Evolutionary conservation across 2,329 filamentous ascomycete species (phyloP), one percentile per base, ranked within the genome.

Genomic region (Beauveria varroae): DNA sequence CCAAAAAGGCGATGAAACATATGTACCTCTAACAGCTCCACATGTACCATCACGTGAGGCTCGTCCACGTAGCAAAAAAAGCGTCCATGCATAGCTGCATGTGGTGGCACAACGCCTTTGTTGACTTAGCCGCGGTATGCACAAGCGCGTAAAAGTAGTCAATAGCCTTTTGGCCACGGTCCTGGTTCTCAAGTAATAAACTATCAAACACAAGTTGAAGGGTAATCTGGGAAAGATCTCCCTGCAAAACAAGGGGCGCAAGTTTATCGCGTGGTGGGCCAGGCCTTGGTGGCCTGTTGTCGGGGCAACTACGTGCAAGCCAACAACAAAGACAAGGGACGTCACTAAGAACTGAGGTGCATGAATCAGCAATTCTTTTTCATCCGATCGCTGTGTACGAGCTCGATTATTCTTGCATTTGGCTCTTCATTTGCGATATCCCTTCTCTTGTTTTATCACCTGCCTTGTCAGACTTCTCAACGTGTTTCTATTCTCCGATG

Each of bases 281-380:
- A 5, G 49, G 53, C 50, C 57, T 50, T 54, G 57, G 50, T 51
- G 26, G 41, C 50, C 14, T 16, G 57, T 60, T 60, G 57, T 60
- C 57, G 9, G 40, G 57, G 47, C 50, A 60, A 60, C 57, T 8
- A 9, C 8, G 5, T 3, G 2, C 50, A 53, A 54, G 10, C 41
- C 28, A 60, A 60, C 57, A 60, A 60, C 57, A 60, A 60, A 60
- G 57, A 53, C 57, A 60, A 54, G 26, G 57, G 49, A 60, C 57
- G 57, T 60, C 57, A 60, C 57, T 53, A 49, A 18, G 26, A 60
- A 34, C 57, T 60, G 40, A 47, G 49, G 6, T 60, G 57, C 57
- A 60, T 47, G 26, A 47, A 53, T 46, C 9, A 16, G 49, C 49
- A 16, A 16, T 60, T 28, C 53, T 53, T 53, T 28, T 47, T 28